Evolutionary conservation across 768 basidiomycete genomes (phyloP).

Genomic region (Tylopilus sp.): DNA sequence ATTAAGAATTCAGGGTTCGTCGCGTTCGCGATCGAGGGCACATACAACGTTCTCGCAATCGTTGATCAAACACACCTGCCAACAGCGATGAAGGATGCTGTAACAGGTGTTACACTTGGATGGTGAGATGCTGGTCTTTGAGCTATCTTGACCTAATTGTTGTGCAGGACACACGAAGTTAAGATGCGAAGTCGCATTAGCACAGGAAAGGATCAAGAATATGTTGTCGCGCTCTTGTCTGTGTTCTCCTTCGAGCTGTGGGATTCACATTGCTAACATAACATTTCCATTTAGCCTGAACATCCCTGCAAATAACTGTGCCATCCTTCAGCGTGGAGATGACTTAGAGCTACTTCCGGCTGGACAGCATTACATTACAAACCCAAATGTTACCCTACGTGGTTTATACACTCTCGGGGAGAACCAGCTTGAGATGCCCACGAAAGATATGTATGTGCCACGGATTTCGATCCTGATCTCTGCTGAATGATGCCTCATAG

Average conservation of each 20-base stretch:
- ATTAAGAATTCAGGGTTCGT: slow-evolving; percentile 78
- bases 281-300: slow-evolving; percentile 51
- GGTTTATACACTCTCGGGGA: slow-evolving; percentile 80
- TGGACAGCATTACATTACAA: slow-evolving; percentile 82
- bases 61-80: slow-evolving; percentile 83
- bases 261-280: not conserved
- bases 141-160: not conserved
- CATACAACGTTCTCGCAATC: slow-evolving; percentile 74
- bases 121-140: slow-evolving; percentile 31
- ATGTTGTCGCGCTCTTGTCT: slow-evolving; percentile 79
- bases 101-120: slow-evolving; percentile 64
- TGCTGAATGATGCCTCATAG: slow-evolving; percentile 35
- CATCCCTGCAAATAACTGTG: slow-evolving; percentile 85
- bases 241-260: slow-evolving; percentile 2
- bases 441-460: slow-evolving; percentile 71
- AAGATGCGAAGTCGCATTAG: slow-evolving; percentile 65
- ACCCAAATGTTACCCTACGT: slow-evolving; percentile 78
- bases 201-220: slow-evolving; percentile 48
- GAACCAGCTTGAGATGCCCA: slow-evolving; percentile 83
- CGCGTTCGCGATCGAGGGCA: slow-evolving; percentile 72
- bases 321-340: slow-evolving; percentile 78
- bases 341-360: slow-evolving; percentile 75
- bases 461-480: not conserved
- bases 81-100: slow-evolving; percentile 52
- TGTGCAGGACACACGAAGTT: slow-evolving; percentile 61